Base-by-base conservation (phyloP, 1,284 basidiomycete genomes). In the Cryptococcus jaspeensis region DNA sequence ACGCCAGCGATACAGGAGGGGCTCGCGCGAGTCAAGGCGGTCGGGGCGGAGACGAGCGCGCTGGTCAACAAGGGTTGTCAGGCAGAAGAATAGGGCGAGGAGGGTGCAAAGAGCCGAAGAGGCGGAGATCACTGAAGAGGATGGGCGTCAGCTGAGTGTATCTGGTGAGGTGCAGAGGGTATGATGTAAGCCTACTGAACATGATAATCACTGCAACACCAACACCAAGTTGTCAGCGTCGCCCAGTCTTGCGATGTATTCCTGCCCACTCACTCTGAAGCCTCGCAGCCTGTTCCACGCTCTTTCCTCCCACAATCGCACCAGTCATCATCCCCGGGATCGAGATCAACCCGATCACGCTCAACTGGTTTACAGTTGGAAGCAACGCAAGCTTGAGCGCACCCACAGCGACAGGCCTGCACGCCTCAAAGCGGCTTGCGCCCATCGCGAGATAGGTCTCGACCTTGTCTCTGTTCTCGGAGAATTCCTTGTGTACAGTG, bases 371-470 rank as follows among this genome's bases (percentile, higher is more conserved):
- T 65, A 92, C 85, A 15, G 85, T 86, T 0, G 89, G 90, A 3
- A 87, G 85, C 2, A 92, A 80, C 0, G 90, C 87, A 20, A 90
- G 78, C 47, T 85, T 83, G n/a, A 92, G 81, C 0, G 88, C 88
- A 55, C 90, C 87, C 2, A 83, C 82, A 0, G 84, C 87, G 38
- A 92, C 83, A 0, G 89, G 89, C 56, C 84, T 82, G 69, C 86
- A 89, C 0, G 90, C 90, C 71, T 92, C 90, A 60, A 86, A 83
- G 6, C 89, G 81, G 0, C 85, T 72, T 1, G 89, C 90, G 0
- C 90, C 90, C 61, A 90, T 89, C 0, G 90, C 87, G 25, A 92
- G 84, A 61, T 88, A 87, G 38, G 84, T 88, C 73, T 93, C 90
- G 4, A 90, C 82, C 69, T 87, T 90, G 76, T 92, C 90, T 42